Conservation (phyloP, 768 basidiomycete species). For the Kwoniella heveanensis region DNA sequence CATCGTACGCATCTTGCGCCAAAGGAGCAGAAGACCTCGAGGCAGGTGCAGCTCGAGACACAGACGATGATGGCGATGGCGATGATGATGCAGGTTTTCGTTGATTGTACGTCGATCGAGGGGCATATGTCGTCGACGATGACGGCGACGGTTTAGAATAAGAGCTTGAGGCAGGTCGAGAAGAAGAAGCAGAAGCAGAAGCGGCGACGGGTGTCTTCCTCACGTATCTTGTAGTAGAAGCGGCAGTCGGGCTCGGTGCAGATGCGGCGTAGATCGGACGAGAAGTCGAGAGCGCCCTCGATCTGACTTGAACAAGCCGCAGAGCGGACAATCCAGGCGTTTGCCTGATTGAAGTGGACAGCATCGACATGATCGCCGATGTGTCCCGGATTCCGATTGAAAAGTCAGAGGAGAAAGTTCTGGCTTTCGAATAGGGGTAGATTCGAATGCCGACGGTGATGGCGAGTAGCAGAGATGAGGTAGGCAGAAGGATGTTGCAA, state of each 20-base stretch:
- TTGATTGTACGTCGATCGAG: constrained; percentile 13
- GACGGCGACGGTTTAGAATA: not conserved
- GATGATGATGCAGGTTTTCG: constrained; percentile 10
- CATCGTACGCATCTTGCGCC: constrained; percentile 9
- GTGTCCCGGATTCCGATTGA: too few relatives aligned
- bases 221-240: not conserved
- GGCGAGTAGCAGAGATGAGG: too few relatives aligned
- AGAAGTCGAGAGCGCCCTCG: not conserved
- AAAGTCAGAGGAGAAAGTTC: too few relatives aligned
- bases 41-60: not conserved
- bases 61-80: not conserved
- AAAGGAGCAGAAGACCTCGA: not conserved
- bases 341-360: not conserved
- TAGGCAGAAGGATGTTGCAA: too few relatives aligned
- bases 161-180: not conserved
- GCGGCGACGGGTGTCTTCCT: not conserved
- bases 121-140: constrained; percentile 8
- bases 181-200: constrained; percentile 3
- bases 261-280: not conserved
- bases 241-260: not conserved
- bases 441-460: too few relatives aligned
- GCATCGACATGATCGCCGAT: not conserved
- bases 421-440: too few relatives aligned
- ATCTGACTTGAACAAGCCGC: not conserved
- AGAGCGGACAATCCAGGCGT: not conserved